These are phyloP conservation scores for Gracilaria caudata DNA, from an alignment of 23 red algal species.

Conservation along the genomic window DNA sequence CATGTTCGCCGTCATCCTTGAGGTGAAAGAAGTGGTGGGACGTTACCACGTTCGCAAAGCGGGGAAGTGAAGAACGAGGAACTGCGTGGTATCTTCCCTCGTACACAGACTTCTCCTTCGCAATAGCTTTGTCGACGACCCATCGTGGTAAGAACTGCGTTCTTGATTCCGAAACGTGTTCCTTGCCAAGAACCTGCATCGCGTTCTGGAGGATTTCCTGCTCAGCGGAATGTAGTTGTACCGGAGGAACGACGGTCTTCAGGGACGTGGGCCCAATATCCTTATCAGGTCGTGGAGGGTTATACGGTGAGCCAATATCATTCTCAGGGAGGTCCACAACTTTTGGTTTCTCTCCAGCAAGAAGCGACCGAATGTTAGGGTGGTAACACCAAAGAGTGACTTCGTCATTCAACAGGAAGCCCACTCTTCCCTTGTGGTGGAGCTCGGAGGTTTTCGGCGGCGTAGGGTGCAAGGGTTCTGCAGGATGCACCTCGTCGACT, in stretches of 20 bases:
- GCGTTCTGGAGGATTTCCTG: slow-evolving; percentile 21
- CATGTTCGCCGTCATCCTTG: slow-evolving; percentile 18
- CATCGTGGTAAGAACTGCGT: slow-evolving; percentile 24
- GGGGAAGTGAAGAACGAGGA: not conserved
- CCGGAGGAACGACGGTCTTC: not conserved
- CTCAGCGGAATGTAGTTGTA: slow-evolving; percentile 1
- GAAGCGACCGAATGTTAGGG: not conserved
- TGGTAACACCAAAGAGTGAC: not conserved
- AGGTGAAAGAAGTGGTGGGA: slow-evolving; percentile 62
- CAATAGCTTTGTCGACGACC: slow-evolving; percentile 32
- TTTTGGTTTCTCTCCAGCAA: slow-evolving; percentile 6
- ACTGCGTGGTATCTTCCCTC: slow-evolving; percentile 6
- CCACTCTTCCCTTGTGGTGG: not conserved
- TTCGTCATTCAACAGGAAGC: not conserved
- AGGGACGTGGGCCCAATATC: not conserved
- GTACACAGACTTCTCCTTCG: slow-evolving; percentile 36
- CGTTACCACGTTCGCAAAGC: not conserved
- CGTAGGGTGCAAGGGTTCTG: not conserved
- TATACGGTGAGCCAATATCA: not conserved
- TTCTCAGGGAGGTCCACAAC: not conserved
- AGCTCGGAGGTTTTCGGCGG: not conserved
- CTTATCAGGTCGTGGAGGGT: slow-evolving; percentile 24
- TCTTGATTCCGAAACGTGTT: slow-evolving; percentile 10
- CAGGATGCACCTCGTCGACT: not conserved
- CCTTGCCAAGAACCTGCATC: not conserved